A percentile compares a stretch with the other conserved stretches of the same genome.
These are phyloP conservation scores for Vitis rotundifolia DNA, from an alignment of 164 flowering plant species.

Conservation along the genomic window DNA sequence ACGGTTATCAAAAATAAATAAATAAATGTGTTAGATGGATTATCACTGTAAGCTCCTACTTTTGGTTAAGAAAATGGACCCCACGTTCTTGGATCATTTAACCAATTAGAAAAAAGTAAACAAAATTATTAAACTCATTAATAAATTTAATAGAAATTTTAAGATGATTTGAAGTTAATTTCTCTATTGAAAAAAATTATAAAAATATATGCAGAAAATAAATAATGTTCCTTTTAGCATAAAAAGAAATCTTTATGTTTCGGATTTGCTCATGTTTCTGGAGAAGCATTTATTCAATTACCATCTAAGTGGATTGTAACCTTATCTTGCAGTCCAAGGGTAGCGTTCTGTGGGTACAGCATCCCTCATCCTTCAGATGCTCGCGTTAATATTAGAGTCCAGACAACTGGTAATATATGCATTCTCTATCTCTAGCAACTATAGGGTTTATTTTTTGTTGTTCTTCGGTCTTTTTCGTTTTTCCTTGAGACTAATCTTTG, in stretches of 20 bases:
- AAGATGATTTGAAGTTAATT: too few relatives aligned
- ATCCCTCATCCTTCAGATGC: constrained; percentile 96
- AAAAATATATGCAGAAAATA: too few relatives aligned
- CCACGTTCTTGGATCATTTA: too few relatives aligned
- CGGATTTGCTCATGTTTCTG: not conserved
- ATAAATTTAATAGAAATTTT: too few relatives aligned
- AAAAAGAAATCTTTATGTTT: not conserved
- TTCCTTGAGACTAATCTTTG: not conserved
- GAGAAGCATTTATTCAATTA: not conserved
- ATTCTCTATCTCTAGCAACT: not conserved
- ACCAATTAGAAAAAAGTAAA: too few relatives aligned
- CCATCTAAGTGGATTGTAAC: not conserved
- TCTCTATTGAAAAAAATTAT: too few relatives aligned
- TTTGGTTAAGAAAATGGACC: too few relatives aligned
- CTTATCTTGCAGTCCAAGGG: constrained; percentile 71
- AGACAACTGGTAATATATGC: constrained; percentile 67
- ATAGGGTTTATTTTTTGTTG: not conserved
- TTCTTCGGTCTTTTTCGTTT: not conserved
- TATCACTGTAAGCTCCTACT: too few relatives aligned
- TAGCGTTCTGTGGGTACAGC: constrained; percentile 79
- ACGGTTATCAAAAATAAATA: too few relatives aligned
- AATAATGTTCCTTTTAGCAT: not conserved
- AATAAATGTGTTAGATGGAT: too few relatives aligned
- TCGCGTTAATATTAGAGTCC: constrained; percentile 84
- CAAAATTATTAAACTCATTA: too few relatives aligned